A percentile compares a stretch with the other conserved stretches of the same genome.
These are phyloP conservation scores for Scenedesmus sp. DNA, from an alignment of 163 green algal genomes.

Conservation along the genomic window DNA sequence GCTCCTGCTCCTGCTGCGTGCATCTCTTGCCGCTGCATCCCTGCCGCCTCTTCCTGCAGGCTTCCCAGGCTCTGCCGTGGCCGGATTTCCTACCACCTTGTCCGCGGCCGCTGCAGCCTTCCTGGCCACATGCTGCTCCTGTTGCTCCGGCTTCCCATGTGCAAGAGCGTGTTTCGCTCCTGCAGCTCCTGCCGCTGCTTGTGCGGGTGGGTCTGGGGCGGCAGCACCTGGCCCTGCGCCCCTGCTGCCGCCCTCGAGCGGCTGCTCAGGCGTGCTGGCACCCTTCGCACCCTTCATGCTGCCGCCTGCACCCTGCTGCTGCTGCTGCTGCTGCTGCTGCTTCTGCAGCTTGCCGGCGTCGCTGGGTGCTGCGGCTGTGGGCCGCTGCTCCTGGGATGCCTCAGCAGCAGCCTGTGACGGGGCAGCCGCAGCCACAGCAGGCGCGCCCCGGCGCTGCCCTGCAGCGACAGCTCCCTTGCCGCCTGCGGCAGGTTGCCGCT, in stretches of 20 bases:
- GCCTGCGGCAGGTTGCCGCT: not conserved
- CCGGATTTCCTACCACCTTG: not conserved
- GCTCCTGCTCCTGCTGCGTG: not conserved
- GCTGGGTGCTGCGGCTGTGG: not conserved
- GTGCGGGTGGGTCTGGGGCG: not conserved
- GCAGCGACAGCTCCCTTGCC: not conserved
- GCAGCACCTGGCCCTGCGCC: not conserved
- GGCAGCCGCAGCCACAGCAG: no score
- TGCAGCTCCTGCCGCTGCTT: not conserved
- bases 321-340: constrained; percentile 7
- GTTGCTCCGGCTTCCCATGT: not conserved
- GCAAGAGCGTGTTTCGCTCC: not conserved
- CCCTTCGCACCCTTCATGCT: not conserved
- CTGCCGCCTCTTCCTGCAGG: not conserved
- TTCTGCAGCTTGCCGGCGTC: not conserved
- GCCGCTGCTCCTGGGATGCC: not conserved
- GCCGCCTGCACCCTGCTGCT: not conserved
- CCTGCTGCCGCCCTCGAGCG: not conserved
- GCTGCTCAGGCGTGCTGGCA: not conserved
- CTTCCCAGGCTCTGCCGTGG: not conserved
- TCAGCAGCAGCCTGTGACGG: no score
- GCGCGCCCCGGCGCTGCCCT: not conserved
- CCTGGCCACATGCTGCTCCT: not conserved
- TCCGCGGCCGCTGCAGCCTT: not conserved
- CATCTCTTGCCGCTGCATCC: not conserved